A percentile compares a stretch with the other conserved stretches of the same genome.
Evolutionary conservation across 169 alveolate genomes (phyloP).

Genomic region (Plasmodium malariae): DNA sequence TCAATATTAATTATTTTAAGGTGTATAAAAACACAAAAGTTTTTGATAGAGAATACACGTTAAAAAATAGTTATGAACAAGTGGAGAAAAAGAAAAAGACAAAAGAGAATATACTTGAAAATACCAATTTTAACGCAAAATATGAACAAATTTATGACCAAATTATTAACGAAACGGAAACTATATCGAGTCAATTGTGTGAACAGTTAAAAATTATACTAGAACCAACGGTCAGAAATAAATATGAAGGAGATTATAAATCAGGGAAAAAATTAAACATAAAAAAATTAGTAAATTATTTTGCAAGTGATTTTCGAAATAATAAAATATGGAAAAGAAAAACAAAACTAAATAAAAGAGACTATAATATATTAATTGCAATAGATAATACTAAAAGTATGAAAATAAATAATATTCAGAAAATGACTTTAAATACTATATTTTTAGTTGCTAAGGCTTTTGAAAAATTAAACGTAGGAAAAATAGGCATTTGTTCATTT

Average conservation of each 20-base stretch:
- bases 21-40: slow-evolving; percentile 48
- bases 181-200: slow-evolving; percentile 85
- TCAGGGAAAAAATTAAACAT: slow-evolving; percentile 97
- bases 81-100: slow-evolving; percentile 3
- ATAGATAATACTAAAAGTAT: slow-evolving; percentile 97
- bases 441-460: slow-evolving; percentile 90
- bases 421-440: slow-evolving; percentile 89
- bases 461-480: slow-evolving; percentile 91
- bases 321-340: slow-evolving; percentile 99
- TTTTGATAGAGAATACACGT: slow-evolving; percentile 16
- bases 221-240: slow-evolving; percentile 93
- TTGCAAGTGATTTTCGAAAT: slow-evolving; percentile 98
- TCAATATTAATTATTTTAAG: slow-evolving; percentile 14
- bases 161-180: slow-evolving; percentile 74
- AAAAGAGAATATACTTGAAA: slow-evolving; percentile 3
- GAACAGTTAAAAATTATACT: slow-evolving; percentile 92
- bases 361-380: slow-evolving; percentile 95
- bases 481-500: slow-evolving; percentile 87
- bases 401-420: slow-evolving; percentile 93
- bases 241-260: slow-evolving; percentile 96
- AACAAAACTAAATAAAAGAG: slow-evolving; percentile 96
- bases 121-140: slow-evolving; percentile 12
- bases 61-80: background rate
- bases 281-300: slow-evolving; percentile 97
- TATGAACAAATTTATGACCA: slow-evolving; percentile 70